These are phyloP conservation scores for Penicillium aurantiogriseum DNA, from an alignment of 2,329 filamentous ascomycete species.

Conservation along the genomic window DNA sequence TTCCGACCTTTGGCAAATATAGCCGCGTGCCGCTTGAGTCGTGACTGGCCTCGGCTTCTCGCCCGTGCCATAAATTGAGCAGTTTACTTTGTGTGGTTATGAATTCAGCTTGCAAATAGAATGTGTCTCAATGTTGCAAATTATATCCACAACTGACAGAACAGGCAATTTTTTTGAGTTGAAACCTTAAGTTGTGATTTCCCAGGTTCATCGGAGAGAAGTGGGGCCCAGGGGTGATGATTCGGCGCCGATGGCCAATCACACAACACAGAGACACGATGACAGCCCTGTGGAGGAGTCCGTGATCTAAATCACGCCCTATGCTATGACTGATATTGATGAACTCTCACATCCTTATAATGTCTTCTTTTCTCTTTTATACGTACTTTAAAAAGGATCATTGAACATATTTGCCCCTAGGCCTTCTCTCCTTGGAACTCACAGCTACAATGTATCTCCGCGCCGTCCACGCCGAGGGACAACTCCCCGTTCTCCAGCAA, in stretches of 20 bases:
- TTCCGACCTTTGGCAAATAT: neutral
- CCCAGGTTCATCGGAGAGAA: neutral
- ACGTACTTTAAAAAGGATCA: neutral
- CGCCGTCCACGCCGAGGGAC: slow-evolving; percentile 52
- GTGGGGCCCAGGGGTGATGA: neutral
- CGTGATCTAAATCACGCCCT: neutral
- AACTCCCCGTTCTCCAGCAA: slow-evolving; percentile 51
- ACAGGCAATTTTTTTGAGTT: neutral
- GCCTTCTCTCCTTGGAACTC: neutral
- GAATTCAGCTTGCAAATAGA: neutral
- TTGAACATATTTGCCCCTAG: neutral
- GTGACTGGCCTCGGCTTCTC: neutral
- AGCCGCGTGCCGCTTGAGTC: neutral
- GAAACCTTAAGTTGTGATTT: neutral
- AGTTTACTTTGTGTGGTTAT: neutral
- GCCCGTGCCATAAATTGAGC: neutral
- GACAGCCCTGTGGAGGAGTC: neutral
- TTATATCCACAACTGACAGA: neutral
- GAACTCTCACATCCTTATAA: neutral
- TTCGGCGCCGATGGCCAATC: neutral
- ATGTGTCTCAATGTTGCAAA: neutral
- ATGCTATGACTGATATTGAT: neutral
- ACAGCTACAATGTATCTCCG: slow-evolving; percentile 57
- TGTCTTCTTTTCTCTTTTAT: neutral
- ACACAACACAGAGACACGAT: neutral